phyloP scores from a whole-genome alignment of 2,329 filamentous ascomycete species.

The Arthrobotrys pseudoclavata region DNA sequence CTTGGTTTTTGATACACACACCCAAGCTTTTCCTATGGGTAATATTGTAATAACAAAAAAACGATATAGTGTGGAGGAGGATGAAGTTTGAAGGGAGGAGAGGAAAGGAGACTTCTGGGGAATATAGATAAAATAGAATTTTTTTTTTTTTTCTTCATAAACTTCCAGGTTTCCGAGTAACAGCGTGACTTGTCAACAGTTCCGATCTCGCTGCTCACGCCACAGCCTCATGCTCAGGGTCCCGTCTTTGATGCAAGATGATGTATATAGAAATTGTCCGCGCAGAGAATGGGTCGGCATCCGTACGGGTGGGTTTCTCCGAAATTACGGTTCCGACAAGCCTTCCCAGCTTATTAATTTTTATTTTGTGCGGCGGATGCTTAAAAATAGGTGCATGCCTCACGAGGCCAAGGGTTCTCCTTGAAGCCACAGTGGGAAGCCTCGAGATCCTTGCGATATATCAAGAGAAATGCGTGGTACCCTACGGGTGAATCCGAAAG shows the following conservation, averaged over 20 bases:
- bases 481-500: slow-evolving; percentile 13
- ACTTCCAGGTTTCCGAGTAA: neutral
- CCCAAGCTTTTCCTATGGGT: neutral
- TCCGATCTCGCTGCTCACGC: slow-evolving; percentile 10
- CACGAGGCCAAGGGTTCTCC: neutral
- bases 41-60: slow-evolving; percentile 29
- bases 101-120: neutral
- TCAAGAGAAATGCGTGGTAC: neutral
- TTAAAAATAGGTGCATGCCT: slow-evolving; percentile 41
- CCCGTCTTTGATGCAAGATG: slow-evolving; percentile 13
- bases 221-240: slow-evolving; percentile 26
- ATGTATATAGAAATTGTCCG: slow-evolving; percentile 15
- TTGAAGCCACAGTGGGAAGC: slow-evolving; percentile 8
- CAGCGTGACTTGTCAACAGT: slow-evolving; percentile 6
- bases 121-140: slow-evolving; percentile 9
- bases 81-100: neutral
- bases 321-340: slow-evolving; percentile 10
- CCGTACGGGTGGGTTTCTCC: slow-evolving; percentile 33
- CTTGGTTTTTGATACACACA: slow-evolving; percentile 2
- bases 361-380: slow-evolving; percentile 10
- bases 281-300: slow-evolving; percentile 3
- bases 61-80: neutral
- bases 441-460: slow-evolving; percentile 17
- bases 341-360: neutral
- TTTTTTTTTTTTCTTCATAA: slow-evolving; percentile 9